Conservation (phyloP, 441 rosid genomes). For the Viola pubescens region DNA sequence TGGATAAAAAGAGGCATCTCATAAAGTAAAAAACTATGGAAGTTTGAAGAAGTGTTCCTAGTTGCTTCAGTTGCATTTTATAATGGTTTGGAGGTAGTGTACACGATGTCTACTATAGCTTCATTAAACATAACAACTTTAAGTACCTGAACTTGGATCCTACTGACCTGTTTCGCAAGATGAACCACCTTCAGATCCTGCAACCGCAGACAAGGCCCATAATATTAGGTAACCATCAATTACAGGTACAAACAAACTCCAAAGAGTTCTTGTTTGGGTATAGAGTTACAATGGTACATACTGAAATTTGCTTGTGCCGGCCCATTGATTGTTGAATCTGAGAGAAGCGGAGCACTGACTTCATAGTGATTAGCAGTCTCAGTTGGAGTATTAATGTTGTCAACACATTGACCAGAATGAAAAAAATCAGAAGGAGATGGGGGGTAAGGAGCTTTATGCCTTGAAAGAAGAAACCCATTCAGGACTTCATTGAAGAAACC, state of each 20-base stretch:
- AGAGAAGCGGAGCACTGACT: conserved; percentile 47
- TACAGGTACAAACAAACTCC: conserved; percentile 18
- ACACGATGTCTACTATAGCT: background rate
- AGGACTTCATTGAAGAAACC: conserved; percentile 93
- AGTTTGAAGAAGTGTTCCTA: background rate
- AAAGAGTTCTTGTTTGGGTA: conserved; percentile 12
- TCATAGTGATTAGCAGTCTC: conserved; percentile 34
- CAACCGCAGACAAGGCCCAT: background rate
- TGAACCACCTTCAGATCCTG: conserved; percentile 40
- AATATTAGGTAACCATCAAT: background rate
- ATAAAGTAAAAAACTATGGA: background rate
- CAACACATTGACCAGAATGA: conserved; percentile 32
- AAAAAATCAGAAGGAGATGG: conserved; percentile 63
- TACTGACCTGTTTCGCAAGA: conserved; percentile 33
- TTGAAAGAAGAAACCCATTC: conserved; percentile 72
- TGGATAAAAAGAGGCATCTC: background rate
- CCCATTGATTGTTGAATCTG: conserved; percentile 24
- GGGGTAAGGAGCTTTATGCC: conserved; percentile 78
- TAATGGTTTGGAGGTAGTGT: background rate
- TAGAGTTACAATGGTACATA: conserved; percentile 26
- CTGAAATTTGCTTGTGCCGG: conserved; percentile 29
- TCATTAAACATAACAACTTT: background rate
- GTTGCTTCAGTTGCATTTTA: background rate
- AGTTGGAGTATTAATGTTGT: conserved; percentile 25
- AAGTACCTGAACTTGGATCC: conserved; percentile 9